Evolutionary conservation across 768 basidiomycete species (phyloP).

Genomic region (Lactarius trivialis): DNA sequence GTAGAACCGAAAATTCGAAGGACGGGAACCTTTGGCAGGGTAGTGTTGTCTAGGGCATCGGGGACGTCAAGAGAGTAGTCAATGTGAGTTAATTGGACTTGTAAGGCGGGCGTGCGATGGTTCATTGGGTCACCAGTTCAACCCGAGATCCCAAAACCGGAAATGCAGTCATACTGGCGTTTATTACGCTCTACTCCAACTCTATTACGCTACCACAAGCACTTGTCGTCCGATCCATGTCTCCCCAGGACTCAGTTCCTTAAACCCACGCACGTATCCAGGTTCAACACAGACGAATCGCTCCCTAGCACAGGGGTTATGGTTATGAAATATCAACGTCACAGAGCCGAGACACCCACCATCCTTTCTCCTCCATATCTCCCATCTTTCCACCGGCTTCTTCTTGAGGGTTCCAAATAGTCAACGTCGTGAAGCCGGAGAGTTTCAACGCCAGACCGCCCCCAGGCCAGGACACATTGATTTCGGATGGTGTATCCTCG

Average conservation of each 20-base stretch:
- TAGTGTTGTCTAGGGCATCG: constrained; percentile 55
- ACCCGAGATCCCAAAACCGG: background rate
- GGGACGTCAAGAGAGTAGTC: constrained; percentile 56
- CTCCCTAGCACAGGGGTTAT: constrained; percentile 44
- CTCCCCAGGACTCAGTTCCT: constrained; percentile 51
- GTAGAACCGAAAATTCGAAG: constrained; percentile 84
- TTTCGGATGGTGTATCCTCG: constrained; percentile 50
- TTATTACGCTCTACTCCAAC: background rate
- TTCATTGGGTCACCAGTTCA: constrained; percentile 3
- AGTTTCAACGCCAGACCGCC: constrained; percentile 50
- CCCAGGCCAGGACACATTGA: constrained; percentile 53
- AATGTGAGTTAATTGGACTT: constrained; percentile 49
- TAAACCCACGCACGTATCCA: constrained; percentile 72
- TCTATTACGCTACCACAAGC: constrained; percentile 38
- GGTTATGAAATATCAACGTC: background rate
- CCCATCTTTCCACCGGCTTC: constrained; percentile 63
- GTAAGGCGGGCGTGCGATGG: constrained; percentile 25
- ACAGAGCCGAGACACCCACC: constrained; percentile 42
- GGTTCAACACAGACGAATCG: constrained; percentile 89
- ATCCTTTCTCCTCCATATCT: constrained; percentile 89
- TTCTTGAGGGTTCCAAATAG: constrained; percentile 91
- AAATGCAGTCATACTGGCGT: background rate
- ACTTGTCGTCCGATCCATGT: constrained; percentile 76
- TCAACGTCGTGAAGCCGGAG: constrained; percentile 64
- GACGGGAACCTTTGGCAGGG: constrained; percentile 64